Evolutionary conservation across 2,329 filamentous ascomycete species (phyloP).

Genomic region (Stagonosporopsis vannaccii): DNA sequence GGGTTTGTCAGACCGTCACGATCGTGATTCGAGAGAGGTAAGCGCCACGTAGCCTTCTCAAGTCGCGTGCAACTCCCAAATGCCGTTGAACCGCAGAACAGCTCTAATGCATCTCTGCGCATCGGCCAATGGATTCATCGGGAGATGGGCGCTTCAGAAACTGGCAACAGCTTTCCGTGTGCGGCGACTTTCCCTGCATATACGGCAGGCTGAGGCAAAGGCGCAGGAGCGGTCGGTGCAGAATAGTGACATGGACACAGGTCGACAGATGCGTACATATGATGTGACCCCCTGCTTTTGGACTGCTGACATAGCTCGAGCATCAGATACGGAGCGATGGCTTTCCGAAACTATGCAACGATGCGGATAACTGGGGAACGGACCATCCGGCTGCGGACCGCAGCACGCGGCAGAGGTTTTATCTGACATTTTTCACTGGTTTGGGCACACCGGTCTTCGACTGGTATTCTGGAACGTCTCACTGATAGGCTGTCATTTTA

Average conservation of each 20-base stretch:
- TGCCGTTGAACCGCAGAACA: neutral
- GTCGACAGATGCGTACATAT: neutral
- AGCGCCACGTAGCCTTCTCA: constrained; percentile 14
- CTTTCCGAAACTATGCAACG: neutral
- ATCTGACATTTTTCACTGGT: constrained; percentile 8
- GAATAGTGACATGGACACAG: neutral
- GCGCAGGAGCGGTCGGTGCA: constrained; percentile 1
- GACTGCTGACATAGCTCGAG: neutral
- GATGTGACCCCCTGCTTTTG: neutral
- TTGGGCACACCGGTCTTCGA: neutral
- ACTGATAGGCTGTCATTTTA: neutral
- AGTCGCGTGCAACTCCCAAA: constrained; percentile 6
- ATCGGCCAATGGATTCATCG: neutral
- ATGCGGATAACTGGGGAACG: constrained; percentile 2
- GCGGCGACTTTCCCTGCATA: constrained; percentile 5
- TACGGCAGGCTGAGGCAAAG: constrained; percentile 3
- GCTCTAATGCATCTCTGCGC: constrained; percentile 3
- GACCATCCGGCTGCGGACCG: constrained; percentile 10
- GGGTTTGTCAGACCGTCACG: neutral
- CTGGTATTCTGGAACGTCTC: constrained; percentile 2
- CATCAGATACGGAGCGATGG: neutral
- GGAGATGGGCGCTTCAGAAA: neutral
- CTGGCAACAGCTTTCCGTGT: neutral
- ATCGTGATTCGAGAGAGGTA: constrained; percentile 1
- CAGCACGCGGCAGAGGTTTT: constrained; percentile 5